These are phyloP conservation scores for Cladochytrium replicatum DNA, from an alignment of 192 early-diverging fungal species.

Conservation along the genomic window DNA sequence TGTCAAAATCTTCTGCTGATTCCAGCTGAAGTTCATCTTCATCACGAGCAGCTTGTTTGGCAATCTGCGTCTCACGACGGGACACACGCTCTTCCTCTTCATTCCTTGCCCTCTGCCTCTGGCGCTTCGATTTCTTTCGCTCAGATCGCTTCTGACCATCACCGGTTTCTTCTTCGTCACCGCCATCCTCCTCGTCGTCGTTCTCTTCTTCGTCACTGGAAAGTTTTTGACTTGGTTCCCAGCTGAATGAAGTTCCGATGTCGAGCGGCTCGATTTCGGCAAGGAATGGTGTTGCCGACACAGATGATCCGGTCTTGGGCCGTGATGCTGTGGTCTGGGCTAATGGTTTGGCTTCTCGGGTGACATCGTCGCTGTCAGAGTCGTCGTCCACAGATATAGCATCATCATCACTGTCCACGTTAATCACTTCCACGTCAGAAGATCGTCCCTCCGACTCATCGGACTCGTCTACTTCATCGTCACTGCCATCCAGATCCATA, in stretches of 20 bases:
- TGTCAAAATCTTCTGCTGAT: constrained; percentile 78
- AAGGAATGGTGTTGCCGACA: constrained; percentile 18
- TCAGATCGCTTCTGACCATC: constrained; percentile 16
- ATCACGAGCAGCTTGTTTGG: constrained; percentile 24
- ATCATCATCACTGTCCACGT: constrained; percentile 12
- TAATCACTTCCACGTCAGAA: constrained; percentile 21
- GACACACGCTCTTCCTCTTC: constrained; percentile 43
- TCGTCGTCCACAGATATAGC: constrained; percentile 1
- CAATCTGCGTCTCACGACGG: constrained; percentile 21
- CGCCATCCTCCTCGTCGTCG: constrained; percentile 32
- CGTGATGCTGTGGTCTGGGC: neutral
- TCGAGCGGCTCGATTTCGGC: constrained; percentile 17
- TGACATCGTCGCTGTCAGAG: constrained; percentile 2
- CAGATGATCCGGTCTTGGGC: neutral
- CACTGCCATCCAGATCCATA: constrained; percentile 15
- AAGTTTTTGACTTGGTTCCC: constrained; percentile 15
- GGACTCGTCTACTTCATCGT: constrained; percentile 28
- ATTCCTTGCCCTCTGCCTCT: constrained; percentile 51
- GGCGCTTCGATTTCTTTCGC: constrained; percentile 36
- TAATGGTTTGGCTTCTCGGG: neutral
- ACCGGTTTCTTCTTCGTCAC: constrained; percentile 32
- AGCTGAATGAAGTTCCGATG: constrained; percentile 32
- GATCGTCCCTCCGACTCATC: constrained; percentile 28
- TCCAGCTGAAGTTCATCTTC: constrained; percentile 47
- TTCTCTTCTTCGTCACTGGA: too few relatives aligned